Base-by-base conservation (phyloP, 805 yeast species). In the Lipomyces orientalis region DNA sequence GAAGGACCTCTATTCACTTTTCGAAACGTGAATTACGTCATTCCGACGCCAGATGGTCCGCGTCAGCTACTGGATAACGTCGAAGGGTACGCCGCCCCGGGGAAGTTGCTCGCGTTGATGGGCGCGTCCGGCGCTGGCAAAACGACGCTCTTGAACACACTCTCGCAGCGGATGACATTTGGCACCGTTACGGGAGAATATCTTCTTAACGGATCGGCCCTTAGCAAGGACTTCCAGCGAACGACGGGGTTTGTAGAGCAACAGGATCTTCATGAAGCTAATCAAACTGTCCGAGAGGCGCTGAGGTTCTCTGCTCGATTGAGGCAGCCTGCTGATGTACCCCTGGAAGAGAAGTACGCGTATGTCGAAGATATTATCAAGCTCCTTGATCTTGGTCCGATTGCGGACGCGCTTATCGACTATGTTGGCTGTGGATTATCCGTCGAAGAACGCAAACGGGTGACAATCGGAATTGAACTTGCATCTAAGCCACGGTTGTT, bases 71-170 rank as follows among this genome's bases (percentile, higher is more conserved):
- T 88, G 75, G 80, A 81, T 66, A 82, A 84, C 68, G 88, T 88
- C 64, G 88, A 86, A 74, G 91, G 90, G 63, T 87, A 89, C 89
- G 90, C 87, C 49, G 86, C 86, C 72, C 90, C 90, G 6, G 90
- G 90, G 71, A 87, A 89, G 57, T 79, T 88, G 71, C 87, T 90
- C 51, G 91, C 91, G 4, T 75, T 85, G 64, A 85, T 85, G 87
- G 88, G 90, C 72, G 86, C 88, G 29, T 86, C 90, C 39, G 90
- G 93, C 80, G 93, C 93, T 68, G 93, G 93, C 83, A 89, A 89
- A 75, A 89, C 93, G 29, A 89, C 93, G 8, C 80, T 89, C 68
- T 80, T 89, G 73, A 89, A 89, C 80, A 87, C 88, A 75, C 81
- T 89, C 73, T 89, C 91, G 54, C 88, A 87, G 73, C 84, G 92